Percentiles rank a stretch among this genome's conserved stretches.
These are phyloP conservation scores for Euptelea pleiosperma DNA, from an alignment of 164 flowering plant genomes.

Conservation along the genomic window DNA sequence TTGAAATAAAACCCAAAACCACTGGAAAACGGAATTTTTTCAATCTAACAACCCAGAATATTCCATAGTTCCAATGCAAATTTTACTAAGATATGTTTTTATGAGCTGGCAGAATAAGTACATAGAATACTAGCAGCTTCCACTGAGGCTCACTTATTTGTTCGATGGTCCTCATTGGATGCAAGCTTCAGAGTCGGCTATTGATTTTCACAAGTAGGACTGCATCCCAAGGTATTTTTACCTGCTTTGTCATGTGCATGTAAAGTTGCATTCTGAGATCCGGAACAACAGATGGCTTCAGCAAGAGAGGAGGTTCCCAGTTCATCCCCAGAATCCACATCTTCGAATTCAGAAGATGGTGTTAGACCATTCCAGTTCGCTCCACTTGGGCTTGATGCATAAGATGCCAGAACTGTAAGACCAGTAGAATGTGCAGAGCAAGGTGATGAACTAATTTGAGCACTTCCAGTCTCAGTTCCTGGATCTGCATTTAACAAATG, in stretches of 20 bases:
- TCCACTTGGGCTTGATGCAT: constrained; percentile 43
- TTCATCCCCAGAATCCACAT: constrained; percentile 40
- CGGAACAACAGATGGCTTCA: constrained; percentile 21
- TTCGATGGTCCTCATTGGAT: constrained; percentile 2
- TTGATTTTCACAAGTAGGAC: constrained; percentile 11
- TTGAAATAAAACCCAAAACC: neutral
- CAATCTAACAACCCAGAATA: neutral
- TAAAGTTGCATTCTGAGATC: constrained; percentile 20
- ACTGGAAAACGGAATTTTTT: neutral
- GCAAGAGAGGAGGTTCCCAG: constrained; percentile 26
- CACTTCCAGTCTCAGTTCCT: constrained; percentile 26
- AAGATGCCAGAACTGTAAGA: constrained; percentile 32
- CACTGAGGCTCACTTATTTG: neutral
- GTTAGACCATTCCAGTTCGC: constrained; percentile 39
- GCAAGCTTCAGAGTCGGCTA: neutral
- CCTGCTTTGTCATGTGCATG: constrained; percentile 23
- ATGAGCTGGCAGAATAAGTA: neutral
- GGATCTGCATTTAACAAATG: constrained; percentile 30
- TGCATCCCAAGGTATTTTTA: constrained; percentile 13
- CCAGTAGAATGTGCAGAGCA: constrained; percentile 29
- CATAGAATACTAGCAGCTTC: constrained; percentile 9
- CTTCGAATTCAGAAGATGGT: constrained; percentile 41
- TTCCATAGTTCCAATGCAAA: too few species aligned
- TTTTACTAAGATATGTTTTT: neutral
- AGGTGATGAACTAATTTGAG: constrained; percentile 28